phyloP scores from a whole-genome alignment of 805 yeast genomes.

The Metschnikowia picachoensis region DNA sequence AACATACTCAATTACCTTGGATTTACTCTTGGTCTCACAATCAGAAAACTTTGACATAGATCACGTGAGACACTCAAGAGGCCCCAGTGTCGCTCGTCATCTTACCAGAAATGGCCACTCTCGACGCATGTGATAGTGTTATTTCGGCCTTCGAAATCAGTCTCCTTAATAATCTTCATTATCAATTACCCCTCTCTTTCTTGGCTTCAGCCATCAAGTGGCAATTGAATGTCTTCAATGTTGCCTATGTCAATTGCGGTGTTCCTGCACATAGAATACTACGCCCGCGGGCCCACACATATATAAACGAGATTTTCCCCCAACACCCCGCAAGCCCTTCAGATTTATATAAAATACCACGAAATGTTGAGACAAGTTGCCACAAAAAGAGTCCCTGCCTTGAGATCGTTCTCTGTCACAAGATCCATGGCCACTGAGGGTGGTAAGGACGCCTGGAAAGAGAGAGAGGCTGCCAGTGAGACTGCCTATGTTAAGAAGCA shows the following conservation, averaged over 20 bases:
- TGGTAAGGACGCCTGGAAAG: slow-evolving; percentile 39
- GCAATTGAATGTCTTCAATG: fast-evolving
- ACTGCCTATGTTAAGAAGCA: slow-evolving; percentile 80
- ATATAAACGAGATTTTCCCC: neutral
- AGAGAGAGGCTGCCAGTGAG: slow-evolving; percentile 93
- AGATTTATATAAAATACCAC: neutral
- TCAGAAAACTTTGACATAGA: no score
- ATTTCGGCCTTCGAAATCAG: no score
- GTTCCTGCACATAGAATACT: neutral
- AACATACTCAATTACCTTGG: no score
- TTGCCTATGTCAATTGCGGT: no score
- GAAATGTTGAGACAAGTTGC: slow-evolving; percentile 21
- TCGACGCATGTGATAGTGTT: no score
- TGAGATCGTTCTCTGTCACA: slow-evolving; percentile 16
- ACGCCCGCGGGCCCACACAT: neutral
- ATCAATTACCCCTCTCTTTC: no score
- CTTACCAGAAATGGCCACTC: no score
- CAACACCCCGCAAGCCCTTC: neutral
- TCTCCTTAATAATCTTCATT: no score
- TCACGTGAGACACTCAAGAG: no score
- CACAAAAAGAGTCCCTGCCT: slow-evolving; percentile 14
- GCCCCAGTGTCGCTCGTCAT: no score
- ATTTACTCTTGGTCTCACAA: no score
- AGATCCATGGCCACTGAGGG: slow-evolving; percentile 10
- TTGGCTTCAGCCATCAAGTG: no score